Evolutionary conservation across 768 basidiomycete species (phyloP).

Genomic region (Amanita pallidorosea): DNA sequence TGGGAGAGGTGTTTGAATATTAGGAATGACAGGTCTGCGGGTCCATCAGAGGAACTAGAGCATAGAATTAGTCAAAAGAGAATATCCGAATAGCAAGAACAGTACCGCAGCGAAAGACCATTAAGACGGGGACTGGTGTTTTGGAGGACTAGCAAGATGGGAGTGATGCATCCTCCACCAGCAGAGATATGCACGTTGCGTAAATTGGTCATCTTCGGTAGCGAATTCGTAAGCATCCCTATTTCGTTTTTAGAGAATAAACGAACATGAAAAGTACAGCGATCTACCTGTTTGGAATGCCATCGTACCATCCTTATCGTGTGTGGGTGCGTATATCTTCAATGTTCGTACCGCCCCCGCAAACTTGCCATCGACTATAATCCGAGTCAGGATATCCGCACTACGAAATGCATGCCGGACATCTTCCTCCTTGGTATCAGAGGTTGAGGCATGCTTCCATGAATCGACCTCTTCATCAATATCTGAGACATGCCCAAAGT

Average conservation of each 20-base stretch:
- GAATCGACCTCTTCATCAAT: constrained; percentile 9
- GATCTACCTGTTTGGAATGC: constrained; percentile 54
- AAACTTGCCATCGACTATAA: constrained; percentile 51
- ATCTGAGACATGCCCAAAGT: constrained; percentile 33
- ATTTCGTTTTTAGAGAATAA: neutral
- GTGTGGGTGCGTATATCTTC: constrained; percentile 43
- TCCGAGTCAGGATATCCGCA: constrained; percentile 59
- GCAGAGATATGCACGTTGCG: constrained; percentile 54
- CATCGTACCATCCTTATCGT: constrained; percentile 37
- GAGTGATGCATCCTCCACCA: constrained; percentile 37
- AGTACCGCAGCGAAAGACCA: constrained; percentile 47
- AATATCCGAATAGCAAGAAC: neutral
- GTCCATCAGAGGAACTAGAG: constrained; percentile 30
- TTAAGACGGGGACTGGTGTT: constrained; percentile 38
- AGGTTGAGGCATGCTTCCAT: constrained; percentile 11
- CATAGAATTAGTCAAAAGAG: neutral
- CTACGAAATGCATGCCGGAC: constrained; percentile 50
- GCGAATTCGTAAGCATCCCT: constrained; percentile 63
- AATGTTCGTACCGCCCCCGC: constrained; percentile 47
- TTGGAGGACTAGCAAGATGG: constrained; percentile 44
- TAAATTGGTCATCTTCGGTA: constrained; percentile 51
- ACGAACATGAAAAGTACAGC: neutral
- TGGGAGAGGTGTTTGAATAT: constrained; percentile 47
- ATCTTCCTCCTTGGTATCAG: constrained; percentile 24
- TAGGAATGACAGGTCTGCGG: constrained; percentile 34